phyloP scores from a whole-genome alignment of 345 rosid species.

The Populus nigra region DNA sequence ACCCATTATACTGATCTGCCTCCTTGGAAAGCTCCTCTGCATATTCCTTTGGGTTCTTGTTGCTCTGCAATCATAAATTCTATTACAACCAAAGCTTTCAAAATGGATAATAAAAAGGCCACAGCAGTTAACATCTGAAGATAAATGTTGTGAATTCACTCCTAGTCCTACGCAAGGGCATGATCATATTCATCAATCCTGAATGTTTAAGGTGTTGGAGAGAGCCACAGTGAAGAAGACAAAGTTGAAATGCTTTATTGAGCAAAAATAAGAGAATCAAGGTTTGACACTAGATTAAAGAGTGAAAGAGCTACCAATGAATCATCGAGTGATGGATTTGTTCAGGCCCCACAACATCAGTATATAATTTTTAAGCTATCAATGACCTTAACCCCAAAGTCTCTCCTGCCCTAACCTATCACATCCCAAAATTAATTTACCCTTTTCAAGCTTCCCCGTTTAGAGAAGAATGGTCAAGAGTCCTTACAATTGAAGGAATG shows the following conservation, averaged over 20 bases:
- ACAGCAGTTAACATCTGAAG: background rate
- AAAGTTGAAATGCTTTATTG: background rate
- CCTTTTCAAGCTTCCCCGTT: no score
- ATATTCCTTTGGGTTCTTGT: constrained; percentile 53
- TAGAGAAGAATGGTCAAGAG: no score
- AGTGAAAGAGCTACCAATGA: background rate
- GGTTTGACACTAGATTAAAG: background rate
- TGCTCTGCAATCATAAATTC: constrained; percentile 37
- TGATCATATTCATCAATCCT: background rate
- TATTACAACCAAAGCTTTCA: background rate
- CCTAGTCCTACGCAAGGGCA: no score
- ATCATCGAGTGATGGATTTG: background rate
- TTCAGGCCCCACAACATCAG: background rate
- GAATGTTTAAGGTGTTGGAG: background rate
- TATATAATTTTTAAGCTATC: no score
- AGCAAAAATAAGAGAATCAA: background rate
- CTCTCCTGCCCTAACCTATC: no score
- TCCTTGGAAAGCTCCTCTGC: constrained; percentile 54
- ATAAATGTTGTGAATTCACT: background rate
- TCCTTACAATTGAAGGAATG: no score
- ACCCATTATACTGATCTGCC: constrained; percentile 53
- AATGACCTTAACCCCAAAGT: no score
- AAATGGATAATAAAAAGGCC: background rate
- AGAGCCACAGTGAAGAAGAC: background rate
- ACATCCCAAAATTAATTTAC: no score